These are phyloP conservation scores for Coleophoma eucalyptorum DNA, from an alignment of 2,329 filamentous ascomycete species.

Conservation along the genomic window DNA sequence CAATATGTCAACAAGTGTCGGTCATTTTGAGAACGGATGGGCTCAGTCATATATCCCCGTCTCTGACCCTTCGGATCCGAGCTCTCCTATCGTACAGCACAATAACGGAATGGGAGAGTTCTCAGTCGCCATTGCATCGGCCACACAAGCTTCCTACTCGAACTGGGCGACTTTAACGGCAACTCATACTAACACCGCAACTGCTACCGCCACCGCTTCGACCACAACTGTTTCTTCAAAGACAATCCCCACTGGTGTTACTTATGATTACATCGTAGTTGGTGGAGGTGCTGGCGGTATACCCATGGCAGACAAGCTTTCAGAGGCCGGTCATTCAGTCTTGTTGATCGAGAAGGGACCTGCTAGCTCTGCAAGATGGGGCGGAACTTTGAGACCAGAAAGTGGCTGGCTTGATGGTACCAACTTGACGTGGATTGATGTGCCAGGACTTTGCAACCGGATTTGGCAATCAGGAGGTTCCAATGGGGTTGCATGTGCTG, in stretches of 20 bases:
- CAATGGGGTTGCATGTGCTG: constrained; percentile 54
- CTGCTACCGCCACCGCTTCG: constrained; percentile 24
- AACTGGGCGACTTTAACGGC: constrained; percentile 26
- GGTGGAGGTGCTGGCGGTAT: constrained; percentile 49
- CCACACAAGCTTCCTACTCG: constrained; percentile 34
- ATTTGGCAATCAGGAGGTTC: constrained; percentile 38
- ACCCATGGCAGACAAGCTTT: constrained; percentile 53
- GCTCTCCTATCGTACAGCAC: constrained; percentile 47
- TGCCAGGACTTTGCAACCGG: constrained; percentile 68
- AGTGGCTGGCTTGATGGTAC: constrained; percentile 56
- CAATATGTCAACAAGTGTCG: constrained; percentile 39
- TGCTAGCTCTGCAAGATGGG: constrained; percentile 60
- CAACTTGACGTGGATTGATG: constrained; percentile 66
- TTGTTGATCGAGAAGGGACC: constrained; percentile 59
- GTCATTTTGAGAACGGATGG: constrained; percentile 49
- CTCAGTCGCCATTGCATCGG: constrained; percentile 37
- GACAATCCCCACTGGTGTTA: constrained; percentile 39
- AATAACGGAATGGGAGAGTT: constrained; percentile 52
- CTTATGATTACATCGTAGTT: constrained; percentile 52
- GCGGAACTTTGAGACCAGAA: constrained; percentile 38
- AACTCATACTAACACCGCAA: constrained; percentile 15
- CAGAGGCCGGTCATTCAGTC: constrained; percentile 60
- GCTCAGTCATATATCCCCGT: constrained; percentile 40
- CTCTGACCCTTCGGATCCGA: constrained; percentile 36
- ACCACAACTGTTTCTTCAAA: constrained; percentile 41